Evolutionary conservation across 495 filamentous ascomycete species (phyloP).

Genomic region (Chaetomium cochliodes): DNA sequence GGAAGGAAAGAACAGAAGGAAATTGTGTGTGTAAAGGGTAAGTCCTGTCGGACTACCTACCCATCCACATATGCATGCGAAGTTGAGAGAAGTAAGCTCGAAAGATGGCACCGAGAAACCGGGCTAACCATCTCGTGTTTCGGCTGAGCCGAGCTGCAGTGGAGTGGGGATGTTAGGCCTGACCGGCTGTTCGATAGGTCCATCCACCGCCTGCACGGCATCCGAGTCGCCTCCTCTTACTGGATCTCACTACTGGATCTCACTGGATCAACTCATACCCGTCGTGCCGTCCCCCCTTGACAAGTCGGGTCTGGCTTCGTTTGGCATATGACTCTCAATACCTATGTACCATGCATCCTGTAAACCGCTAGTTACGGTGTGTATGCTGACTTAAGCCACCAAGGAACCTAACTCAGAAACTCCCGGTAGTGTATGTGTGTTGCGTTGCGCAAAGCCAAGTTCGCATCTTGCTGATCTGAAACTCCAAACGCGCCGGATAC

Average conservation of each 20-base stretch:
- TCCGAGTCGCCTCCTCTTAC: background rate
- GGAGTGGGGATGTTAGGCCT: background rate
- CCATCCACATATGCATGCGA: background rate
- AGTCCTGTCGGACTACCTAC: background rate
- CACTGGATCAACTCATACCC: background rate
- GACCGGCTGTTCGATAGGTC: background rate
- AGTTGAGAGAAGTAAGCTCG: background rate
- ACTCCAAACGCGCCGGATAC: slow-evolving; percentile 18
- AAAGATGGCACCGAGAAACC: slow-evolving; percentile 1
- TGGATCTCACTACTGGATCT: too few relatives aligned
- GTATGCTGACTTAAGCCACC: background rate
- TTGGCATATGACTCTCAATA: background rate
- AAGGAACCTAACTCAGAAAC: background rate
- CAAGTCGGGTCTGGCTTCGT: background rate
- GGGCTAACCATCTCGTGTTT: slow-evolving; percentile 1
- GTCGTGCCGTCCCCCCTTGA: too few relatives aligned
- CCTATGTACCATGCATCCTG: background rate
- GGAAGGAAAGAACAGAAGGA: background rate
- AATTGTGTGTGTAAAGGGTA: background rate
- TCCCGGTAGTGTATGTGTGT: slow-evolving; percentile 3
- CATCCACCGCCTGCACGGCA: background rate
- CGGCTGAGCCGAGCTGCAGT: slow-evolving; percentile 12
- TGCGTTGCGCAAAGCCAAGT: slow-evolving; percentile 2
- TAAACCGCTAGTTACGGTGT: background rate
- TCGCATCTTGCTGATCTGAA: background rate